Evolutionary conservation across 2,329 filamentous ascomycete genomes (phyloP).

Genomic region (Pestalotiopsis sp.): DNA sequence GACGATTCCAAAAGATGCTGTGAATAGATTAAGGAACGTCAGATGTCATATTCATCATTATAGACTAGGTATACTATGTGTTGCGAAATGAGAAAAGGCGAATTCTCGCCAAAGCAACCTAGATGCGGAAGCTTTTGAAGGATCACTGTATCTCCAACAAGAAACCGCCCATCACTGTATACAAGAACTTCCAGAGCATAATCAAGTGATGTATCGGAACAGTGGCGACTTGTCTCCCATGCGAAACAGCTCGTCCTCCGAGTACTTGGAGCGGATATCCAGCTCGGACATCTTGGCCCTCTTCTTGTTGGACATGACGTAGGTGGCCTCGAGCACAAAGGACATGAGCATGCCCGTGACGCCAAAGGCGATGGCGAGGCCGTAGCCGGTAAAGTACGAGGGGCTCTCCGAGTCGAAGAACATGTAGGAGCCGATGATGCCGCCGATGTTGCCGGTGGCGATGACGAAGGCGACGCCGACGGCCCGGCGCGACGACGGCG

Average conservation of each 20-base stretch:
- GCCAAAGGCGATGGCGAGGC: constrained; percentile 34
- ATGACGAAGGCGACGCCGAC: constrained; percentile 42
- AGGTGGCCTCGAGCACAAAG: constrained; percentile 29
- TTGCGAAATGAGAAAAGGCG: no score
- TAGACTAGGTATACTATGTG: neutral
- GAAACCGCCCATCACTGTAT: neutral
- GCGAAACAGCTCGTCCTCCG: constrained; percentile 15
- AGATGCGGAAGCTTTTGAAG: no score
- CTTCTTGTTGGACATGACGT: constrained; percentile 14
- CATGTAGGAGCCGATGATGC: constrained; percentile 42
- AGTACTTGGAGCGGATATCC: constrained; percentile 13
- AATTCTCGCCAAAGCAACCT: no score
- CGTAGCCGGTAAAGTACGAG: constrained; percentile 36
- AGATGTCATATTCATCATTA: neutral
- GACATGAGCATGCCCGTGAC: constrained; percentile 30
- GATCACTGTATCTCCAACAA: neutral
- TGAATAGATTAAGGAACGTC: neutral
- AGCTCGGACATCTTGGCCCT: constrained; percentile 12
- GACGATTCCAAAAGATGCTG: neutral
- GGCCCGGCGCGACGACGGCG: constrained; percentile 33
- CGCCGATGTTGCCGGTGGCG: constrained; percentile 41
- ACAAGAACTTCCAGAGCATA: neutral
- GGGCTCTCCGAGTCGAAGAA: constrained; percentile 37
- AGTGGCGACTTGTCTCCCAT: constrained; percentile 19
- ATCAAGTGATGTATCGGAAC: constrained; percentile 13